Evolutionary conservation across 73 alveolate species (phyloP).

Genomic region (Urostyla sp.): DNA sequence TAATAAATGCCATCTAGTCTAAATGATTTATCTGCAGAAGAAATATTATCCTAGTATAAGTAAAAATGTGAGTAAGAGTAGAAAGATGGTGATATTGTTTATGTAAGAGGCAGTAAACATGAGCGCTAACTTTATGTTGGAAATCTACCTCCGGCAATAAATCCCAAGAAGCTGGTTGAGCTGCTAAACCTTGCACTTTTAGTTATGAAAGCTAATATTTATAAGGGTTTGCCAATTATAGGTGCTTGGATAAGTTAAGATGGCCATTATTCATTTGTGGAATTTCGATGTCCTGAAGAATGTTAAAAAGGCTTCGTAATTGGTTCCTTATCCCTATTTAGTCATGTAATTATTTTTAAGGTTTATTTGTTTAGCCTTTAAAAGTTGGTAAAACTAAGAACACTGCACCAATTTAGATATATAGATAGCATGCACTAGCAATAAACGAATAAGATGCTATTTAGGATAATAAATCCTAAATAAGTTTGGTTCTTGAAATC

Average conservation of each 20-base stretch:
- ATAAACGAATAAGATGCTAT: neutral
- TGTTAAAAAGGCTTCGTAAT: conserved; percentile 59
- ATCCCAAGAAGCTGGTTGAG: conserved; percentile 41
- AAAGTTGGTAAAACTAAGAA: conserved; percentile 62
- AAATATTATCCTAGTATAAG: neutral
- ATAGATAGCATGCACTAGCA: neutral
- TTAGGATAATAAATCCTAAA: no score
- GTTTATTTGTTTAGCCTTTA: conserved; percentile 18
- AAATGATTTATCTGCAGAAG: neutral
- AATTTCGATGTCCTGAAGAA: conserved; percentile 59
- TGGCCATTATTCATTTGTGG: conserved; percentile 72
- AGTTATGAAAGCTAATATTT: conserved; percentile 34
- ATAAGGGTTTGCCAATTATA: conserved; percentile 60
- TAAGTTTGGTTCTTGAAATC: neutral
- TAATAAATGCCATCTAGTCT: neutral
- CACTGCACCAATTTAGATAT: neutral
- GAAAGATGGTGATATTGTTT: neutral
- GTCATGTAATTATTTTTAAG: neutral
- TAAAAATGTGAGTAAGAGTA: neutral
- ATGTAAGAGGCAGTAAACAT: conserved; percentile 25
- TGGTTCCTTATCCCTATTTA: conserved; percentile 6
- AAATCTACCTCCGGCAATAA: conserved; percentile 59
- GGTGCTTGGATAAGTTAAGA: conserved; percentile 68
- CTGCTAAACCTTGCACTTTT: conserved; percentile 56
- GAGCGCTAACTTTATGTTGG: conserved; percentile 71